phyloP scores from a whole-genome alignment of 2,329 filamentous ascomycete species.

The Penicillium thymicola region DNA sequence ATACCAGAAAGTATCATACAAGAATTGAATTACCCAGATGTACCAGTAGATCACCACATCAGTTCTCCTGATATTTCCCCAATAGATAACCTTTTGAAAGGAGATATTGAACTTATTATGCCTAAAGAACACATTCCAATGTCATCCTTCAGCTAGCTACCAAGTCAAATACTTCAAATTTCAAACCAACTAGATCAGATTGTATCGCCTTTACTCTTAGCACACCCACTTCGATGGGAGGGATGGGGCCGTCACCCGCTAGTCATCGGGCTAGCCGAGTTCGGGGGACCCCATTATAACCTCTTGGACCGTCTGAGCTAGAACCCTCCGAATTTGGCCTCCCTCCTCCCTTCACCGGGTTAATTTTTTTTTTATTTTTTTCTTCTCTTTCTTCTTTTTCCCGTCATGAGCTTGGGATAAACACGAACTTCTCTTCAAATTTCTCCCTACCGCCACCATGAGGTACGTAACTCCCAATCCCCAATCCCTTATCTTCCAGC shows the following conservation, averaged over 20 bases:
- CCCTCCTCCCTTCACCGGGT: background rate
- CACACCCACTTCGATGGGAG: background rate
- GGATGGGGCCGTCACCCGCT: conserved; percentile 11
- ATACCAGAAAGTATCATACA: background rate
- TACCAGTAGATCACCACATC: background rate
- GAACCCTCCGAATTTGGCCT: background rate
- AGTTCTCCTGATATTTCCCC: too few species aligned
- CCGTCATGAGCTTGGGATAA: conserved; percentile 7
- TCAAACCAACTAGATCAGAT: background rate
- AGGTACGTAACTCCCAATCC: conserved; percentile 9
- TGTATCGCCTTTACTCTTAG: background rate
- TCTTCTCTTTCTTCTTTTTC: background rate
- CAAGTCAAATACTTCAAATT: background rate
- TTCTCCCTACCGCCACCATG: conserved; percentile 13
- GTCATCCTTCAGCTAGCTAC: accelerated
- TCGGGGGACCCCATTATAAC: background rate
- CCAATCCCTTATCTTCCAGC: background rate
- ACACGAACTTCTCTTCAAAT: background rate
- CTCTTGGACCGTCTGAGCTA: conserved; percentile 1
- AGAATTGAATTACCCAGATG: background rate
- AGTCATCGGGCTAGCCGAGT: conserved; percentile 9
- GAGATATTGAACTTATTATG: background rate
- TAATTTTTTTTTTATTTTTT: background rate
- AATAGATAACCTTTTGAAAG: background rate
- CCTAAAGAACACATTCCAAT: background rate